These are phyloP conservation scores for Coccomyxa subellipsoidea DNA, from an alignment of 163 green algal species.

Conservation along the genomic window DNA sequence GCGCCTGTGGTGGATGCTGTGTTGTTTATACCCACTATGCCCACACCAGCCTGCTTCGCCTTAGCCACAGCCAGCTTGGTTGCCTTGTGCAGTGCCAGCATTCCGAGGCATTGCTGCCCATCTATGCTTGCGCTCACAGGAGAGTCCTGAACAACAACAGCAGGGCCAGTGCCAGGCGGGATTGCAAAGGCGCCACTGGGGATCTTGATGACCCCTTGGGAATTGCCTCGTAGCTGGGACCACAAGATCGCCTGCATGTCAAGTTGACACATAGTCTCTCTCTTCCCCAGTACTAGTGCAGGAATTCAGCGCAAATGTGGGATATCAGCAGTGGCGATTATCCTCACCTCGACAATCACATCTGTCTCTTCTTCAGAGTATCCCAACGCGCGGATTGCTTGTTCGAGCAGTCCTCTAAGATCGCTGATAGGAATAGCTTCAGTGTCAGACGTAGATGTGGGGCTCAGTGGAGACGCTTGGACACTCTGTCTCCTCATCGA, in stretches of 20 bases:
- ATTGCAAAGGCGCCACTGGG: slow-evolving; percentile 40
- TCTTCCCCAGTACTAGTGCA: no score
- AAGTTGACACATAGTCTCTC: not conserved
- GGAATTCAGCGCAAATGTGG: no score
- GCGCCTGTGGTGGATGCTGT: slow-evolving; percentile 68
- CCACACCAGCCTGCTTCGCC: slow-evolving; percentile 56
- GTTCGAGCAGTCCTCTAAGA: not conserved
- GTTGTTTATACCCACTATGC: slow-evolving; percentile 74
- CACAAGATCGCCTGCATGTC: slow-evolving; percentile 73
- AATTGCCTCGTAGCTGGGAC: slow-evolving; percentile 78
- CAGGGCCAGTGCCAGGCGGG: slow-evolving; percentile 12
- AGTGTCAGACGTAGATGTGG: not conserved
- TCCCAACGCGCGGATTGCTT: not conserved
- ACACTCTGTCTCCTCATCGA: not conserved
- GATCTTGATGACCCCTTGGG: slow-evolving; percentile 81
- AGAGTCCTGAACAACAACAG: slow-evolving; percentile 55
- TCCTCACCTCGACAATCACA: slow-evolving; percentile 3
- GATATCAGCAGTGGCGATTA: no score
- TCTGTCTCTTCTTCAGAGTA: not conserved
- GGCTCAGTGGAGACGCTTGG: not conserved
- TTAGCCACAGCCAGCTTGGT: slow-evolving; percentile 39
- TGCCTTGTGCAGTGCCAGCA: slow-evolving; percentile 52
- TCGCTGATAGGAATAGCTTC: not conserved
- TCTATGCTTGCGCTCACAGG: slow-evolving; percentile 61
- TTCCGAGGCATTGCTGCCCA: slow-evolving; percentile 61